Evolutionary conservation across 2,329 filamentous ascomycete genomes (phyloP).

Genomic region (Exophiala oligosperma): DNA sequence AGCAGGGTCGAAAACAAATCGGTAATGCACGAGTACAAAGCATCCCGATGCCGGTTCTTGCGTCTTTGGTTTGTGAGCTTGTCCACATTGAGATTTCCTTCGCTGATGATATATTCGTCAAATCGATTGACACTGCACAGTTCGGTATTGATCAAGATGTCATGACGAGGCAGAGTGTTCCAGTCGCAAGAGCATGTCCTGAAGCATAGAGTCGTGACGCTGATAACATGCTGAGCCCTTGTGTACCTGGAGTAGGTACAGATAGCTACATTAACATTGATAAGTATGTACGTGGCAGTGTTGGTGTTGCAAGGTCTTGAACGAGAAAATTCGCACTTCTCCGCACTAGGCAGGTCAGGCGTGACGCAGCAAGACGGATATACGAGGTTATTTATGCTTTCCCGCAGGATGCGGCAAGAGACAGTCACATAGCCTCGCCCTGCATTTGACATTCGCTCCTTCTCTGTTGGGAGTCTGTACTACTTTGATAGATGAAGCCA

Average conservation of each 20-base stretch:
- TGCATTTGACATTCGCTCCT: constrained; percentile 4
- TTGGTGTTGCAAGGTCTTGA: no score
- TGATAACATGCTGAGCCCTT: no score
- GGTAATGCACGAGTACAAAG: constrained; percentile 21
- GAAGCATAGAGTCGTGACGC: no score
- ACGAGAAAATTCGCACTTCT: neutral
- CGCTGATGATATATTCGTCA: neutral
- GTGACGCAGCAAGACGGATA: neutral
- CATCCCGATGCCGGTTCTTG: constrained; percentile 26
- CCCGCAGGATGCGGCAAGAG: neutral
- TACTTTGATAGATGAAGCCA: constrained; percentile 22
- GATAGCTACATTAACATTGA: neutral
- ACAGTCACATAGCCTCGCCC: neutral
- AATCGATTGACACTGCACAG: neutral
- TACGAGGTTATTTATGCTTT: neutral
- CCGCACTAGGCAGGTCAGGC: neutral
- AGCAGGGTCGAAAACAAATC: constrained; percentile 22
- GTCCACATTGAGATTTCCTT: no score
- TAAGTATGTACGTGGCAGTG: no score
- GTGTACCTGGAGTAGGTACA: neutral
- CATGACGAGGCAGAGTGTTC: no score
- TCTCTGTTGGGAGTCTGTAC: neutral
- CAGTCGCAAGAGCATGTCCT: no score
- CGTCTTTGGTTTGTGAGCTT: neutral
- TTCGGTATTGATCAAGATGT: no score